Evolutionary conservation across 2,329 filamentous ascomycete species (phyloP).

Genomic region (Colletotrichum karsti): DNA sequence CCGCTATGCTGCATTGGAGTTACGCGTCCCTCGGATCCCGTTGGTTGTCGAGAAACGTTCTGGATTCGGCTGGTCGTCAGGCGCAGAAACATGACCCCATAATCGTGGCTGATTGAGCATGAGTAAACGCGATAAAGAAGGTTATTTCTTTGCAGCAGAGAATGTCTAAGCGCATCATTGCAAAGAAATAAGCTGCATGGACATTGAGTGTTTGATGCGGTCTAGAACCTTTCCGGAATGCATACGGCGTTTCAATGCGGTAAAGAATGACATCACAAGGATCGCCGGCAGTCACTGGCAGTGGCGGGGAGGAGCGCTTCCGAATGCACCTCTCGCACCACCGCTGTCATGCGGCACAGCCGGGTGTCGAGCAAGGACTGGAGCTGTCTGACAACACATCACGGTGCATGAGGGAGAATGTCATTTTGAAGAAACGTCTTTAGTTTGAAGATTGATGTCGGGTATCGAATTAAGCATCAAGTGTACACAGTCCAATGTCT

Average conservation of each 20-base stretch:
- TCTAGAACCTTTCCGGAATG: neutral
- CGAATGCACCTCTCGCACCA: neutral
- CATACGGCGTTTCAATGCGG: neutral
- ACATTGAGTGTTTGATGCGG: neutral
- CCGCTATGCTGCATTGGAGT: constrained; percentile 4
- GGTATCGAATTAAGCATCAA: constrained; percentile 30
- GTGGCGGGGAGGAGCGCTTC: neutral
- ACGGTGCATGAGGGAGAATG: neutral
- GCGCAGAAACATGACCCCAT: neutral
- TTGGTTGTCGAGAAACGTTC: neutral
- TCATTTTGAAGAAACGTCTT: neutral
- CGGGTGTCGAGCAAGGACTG: neutral
- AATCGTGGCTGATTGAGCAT: neutral
- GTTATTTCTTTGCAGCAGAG: neutral
- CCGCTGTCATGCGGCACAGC: neutral
- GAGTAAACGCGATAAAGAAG: neutral
- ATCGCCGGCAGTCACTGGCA: neutral
- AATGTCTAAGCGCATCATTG: neutral
- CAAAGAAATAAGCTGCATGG: neutral
- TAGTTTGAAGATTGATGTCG: constrained; percentile 27
- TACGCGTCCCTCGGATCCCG: constrained; percentile 15
- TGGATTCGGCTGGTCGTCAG: neutral
- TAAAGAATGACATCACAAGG: constrained; percentile 9
- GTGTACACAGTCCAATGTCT: constrained; percentile 13
- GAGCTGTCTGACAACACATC: neutral